Conservation (phyloP, 2,329 filamentous ascomycete genomes). For the Diaporthe ilicicola region DNA sequence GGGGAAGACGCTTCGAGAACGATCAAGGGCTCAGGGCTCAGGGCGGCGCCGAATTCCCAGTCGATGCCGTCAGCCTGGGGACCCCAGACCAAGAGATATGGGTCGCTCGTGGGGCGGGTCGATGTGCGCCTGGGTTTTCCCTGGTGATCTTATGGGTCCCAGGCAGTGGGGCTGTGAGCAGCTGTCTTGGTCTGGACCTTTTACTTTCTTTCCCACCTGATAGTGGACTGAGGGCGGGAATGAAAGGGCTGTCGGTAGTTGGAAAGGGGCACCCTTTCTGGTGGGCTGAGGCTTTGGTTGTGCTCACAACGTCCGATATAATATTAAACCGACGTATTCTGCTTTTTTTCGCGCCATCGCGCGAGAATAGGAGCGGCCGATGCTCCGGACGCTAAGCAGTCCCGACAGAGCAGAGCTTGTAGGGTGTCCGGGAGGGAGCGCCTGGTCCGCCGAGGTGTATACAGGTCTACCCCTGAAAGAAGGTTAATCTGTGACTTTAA, state of each 20-base stretch:
- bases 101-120: conserved; percentile 17
- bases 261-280: background rate
- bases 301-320: background rate
- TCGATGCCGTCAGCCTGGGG: conserved; percentile 22
- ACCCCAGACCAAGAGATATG: conserved; percentile 12
- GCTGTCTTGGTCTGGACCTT: background rate
- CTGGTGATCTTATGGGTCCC: background rate
- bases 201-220: background rate
- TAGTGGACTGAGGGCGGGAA: background rate
- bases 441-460: no score
- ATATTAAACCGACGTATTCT: background rate
- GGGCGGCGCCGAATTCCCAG: conserved; percentile 10
- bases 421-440: no score
- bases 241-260: conserved; percentile 11
- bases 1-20: conserved; percentile 30
- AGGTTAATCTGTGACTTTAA: no score
- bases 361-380: conserved; percentile 19
- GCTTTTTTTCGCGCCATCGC: background rate
- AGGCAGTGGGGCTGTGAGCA: conserved; percentile 18
- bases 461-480: no score
- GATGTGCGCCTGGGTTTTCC: conserved; percentile 12
- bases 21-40: conserved; percentile 4
- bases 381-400: conserved; percentile 1
- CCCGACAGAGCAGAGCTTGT: conserved; percentile 8
- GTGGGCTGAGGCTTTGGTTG: background rate